Base-by-base conservation (phyloP, 768 basidiomycete species). In the Mycena vitilis region DNA sequence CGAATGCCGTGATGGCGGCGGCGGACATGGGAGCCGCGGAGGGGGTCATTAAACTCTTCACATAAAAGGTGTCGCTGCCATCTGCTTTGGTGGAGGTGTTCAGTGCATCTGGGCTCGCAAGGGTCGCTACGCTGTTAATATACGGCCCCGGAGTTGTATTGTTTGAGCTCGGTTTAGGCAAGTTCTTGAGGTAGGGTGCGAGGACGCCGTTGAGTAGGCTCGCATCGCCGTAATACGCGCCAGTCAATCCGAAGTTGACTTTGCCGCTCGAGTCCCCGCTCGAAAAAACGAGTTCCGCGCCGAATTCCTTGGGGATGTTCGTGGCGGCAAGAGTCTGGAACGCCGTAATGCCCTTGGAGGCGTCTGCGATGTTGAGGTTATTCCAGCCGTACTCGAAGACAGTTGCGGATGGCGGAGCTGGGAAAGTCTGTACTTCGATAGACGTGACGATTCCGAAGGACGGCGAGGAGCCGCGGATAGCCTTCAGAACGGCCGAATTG, bases 361-460 rank as follows among this genome's bases (percentile, higher is more conserved):
- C 83, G 2, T 75, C 71, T 2, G 65, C 48, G 38, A 79, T 77
- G 47, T 78, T 74, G 62, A 82, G 36, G 38, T 47, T 68, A 38
- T 78, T 72, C 82, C 82, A 84, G 25, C 65, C 68, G 68, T 82
- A 83, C 15, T 76, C 63, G 72, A 81, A 84, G 9, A 82, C 76
- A 2, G 78, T 80, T 0, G 78, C 80, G 6, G 81, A 81, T 0
- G 79, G 62, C 15, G 84, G 84, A 15, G 78, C 81, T 9, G 77
- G 60, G 70, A 78, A 82, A 2, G 83, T 85, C 45, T 77, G 74
- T 30, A 83, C 76, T n/a, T 79, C 78, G 42, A 82, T 79, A 8
- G 81, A 74, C 15, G 82, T 83, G n/a, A 78, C 77, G 54, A 84
- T 84, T 10, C 82, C 84, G 66, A 82, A 81, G 8, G 82, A 84